phyloP scores from a whole-genome alignment of 2,329 filamentous ascomycete species.

The Penicillium hordei region DNA sequence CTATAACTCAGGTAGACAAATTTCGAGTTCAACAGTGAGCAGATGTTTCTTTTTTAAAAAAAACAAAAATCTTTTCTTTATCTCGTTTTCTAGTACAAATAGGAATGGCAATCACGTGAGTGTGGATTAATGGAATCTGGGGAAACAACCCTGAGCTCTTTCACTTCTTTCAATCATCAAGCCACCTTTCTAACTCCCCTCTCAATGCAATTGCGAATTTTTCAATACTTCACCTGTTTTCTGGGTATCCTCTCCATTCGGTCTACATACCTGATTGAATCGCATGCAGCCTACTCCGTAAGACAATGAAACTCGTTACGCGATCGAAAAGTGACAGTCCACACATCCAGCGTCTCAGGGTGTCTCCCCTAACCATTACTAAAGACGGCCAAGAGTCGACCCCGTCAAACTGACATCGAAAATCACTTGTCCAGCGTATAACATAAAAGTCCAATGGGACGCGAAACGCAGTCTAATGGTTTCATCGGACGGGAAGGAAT shows the following conservation, averaged over 20 bases:
- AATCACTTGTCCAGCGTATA: not conserved
- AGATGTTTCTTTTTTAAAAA: not conserved
- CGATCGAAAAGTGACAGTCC: not conserved
- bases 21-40: not conserved
- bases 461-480: not conserved
- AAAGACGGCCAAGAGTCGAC: not conserved
- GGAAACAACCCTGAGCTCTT: not conserved
- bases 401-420: not conserved
- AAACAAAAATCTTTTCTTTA: too few relatives aligned
- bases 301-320: not conserved
- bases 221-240: too few relatives aligned
- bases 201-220: not conserved
- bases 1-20: not conserved
- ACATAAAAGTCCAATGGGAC: not conserved
- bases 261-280: not conserved
- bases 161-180: not conserved
- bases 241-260: not conserved
- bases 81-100: too few relatives aligned
- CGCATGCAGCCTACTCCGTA: too few relatives aligned
- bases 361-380: accelerated
- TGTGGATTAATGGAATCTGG: not conserved
- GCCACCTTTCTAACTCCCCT: not conserved
- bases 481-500: not conserved
- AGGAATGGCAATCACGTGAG: not conserved
- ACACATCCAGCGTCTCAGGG: not conserved